Conservation (phyloP, 1,284 basidiomycete species). For the Tetrapyrgos nigripes region DNA sequence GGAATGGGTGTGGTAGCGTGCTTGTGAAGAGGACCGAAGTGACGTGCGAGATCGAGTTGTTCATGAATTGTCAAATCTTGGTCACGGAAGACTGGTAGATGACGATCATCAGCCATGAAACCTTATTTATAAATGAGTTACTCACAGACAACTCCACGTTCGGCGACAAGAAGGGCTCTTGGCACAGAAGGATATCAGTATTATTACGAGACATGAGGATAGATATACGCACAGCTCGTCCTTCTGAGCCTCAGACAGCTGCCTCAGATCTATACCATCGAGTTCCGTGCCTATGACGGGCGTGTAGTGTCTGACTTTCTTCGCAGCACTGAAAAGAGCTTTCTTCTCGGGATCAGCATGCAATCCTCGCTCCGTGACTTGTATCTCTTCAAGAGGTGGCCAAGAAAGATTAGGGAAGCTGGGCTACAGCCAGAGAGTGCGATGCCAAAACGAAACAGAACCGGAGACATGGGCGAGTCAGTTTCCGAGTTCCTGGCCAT, state of each 20-base stretch:
- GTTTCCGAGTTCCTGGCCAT: neutral
- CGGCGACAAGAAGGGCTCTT: slow-evolving; percentile 71
- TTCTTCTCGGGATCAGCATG: slow-evolving; percentile 67
- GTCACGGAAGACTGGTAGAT: slow-evolving; percentile 67
- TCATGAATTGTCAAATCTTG: slow-evolving; percentile 74
- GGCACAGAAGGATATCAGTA: slow-evolving; percentile 9
- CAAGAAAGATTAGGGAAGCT: slow-evolving; percentile 68
- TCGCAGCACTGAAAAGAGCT: slow-evolving; percentile 59
- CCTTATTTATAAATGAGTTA: slow-evolving; percentile 15
- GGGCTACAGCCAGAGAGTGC: slow-evolving; percentile 55
- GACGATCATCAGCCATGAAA: slow-evolving; percentile 20
- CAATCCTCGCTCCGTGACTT: slow-evolving; percentile 68
- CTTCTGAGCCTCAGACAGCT: slow-evolving; percentile 64
- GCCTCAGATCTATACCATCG: slow-evolving; percentile 65
- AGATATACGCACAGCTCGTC: slow-evolving; percentile 60
- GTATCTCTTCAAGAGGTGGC: slow-evolving; percentile 64
- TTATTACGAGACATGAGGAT: neutral
- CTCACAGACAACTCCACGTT: slow-evolving; percentile 74
- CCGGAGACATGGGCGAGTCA: no score
- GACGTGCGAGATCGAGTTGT: slow-evolving; percentile 73
- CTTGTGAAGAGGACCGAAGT: slow-evolving; percentile 84
- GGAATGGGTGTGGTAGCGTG: slow-evolving; percentile 85
- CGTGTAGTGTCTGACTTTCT: slow-evolving; percentile 65
- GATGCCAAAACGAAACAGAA: neutral
- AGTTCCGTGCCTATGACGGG: slow-evolving; percentile 73